Percentiles rank a stretch among this genome's conserved stretches.
phyloP scores from a whole-genome alignment of 495 filamentous ascomycete species.

The Aspergillus nidulans region DNA sequence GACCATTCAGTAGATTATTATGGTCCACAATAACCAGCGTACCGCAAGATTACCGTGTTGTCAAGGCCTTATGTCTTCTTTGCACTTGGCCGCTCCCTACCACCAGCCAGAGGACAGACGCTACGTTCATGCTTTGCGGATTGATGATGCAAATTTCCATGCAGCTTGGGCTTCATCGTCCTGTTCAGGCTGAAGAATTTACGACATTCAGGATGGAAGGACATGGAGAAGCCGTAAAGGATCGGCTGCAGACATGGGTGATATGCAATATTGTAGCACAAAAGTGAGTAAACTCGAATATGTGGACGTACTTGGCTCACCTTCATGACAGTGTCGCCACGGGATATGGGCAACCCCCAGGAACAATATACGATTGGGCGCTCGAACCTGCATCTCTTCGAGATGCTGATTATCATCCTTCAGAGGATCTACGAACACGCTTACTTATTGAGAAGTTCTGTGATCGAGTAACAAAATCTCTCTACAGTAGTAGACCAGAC shows the following conservation, averaged over 20 bases:
- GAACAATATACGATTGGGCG: conserved; percentile 83
- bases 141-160: conserved; percentile 95
- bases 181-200: conserved; percentile 88
- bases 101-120: conserved; percentile 78
- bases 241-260: conserved; percentile 85
- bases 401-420: conserved; percentile 62
- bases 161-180: conserved; percentile 83
- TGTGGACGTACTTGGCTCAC: conserved; percentile 14
- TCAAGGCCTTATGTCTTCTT: conserved; percentile 83
- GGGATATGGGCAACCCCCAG: conserved; percentile 83
- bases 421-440: conserved; percentile 62
- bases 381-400: conserved; percentile 59
- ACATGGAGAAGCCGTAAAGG: conserved; percentile 77
- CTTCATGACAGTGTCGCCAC: conserved; percentile 62
- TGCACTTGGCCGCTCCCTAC: conserved; percentile 92
- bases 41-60: conserved; percentile 79
- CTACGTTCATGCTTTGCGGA: conserved; percentile 84
- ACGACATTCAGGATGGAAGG: conserved; percentile 76
- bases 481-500: conserved; percentile 79
- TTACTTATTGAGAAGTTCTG: conserved; percentile 82
- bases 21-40: conserved; percentile 80
- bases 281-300: conserved; percentile 38
- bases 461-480: conserved; percentile 77
- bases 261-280: conserved; percentile 90
- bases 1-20: conserved; percentile 67